phyloP scores from a whole-genome alignment of 1,284 basidiomycete species.

The Porogramme epimiltina region DNA sequence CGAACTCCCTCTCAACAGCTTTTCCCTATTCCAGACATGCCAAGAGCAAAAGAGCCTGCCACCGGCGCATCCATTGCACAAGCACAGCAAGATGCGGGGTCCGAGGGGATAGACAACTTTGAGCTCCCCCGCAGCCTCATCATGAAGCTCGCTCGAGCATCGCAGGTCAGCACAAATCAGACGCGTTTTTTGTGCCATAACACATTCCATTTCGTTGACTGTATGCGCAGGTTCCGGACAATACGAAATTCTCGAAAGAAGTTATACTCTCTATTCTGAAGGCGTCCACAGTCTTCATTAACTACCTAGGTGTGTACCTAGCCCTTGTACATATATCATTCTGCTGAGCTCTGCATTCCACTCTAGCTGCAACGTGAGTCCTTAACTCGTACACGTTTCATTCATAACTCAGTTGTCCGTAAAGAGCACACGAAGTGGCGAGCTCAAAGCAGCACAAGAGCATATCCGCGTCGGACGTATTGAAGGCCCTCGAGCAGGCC shows the following conservation, averaged over 20 bases:
- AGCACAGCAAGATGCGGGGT: conserved; percentile 72
- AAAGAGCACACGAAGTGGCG: conserved; percentile 87
- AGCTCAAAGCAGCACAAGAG: conserved; percentile 83
- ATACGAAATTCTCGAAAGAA: conserved; percentile 86
- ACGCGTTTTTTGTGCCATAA: no score
- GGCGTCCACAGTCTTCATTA: conserved; percentile 89
- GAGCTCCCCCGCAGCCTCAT: conserved; percentile 84
- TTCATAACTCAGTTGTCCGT: not conserved
- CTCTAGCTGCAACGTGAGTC: conserved; percentile 69
- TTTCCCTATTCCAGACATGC: conserved; percentile 2
- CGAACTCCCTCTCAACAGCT: not conserved
- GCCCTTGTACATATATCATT: not conserved
- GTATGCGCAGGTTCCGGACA: conserved; percentile 71
- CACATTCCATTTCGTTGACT: not conserved
- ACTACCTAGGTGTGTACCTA: conserved; percentile 74
- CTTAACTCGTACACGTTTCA: not conserved
- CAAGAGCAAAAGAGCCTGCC: conserved; percentile 16
- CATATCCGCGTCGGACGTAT: conserved; percentile 85
- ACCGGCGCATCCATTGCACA: conserved; percentile 56
- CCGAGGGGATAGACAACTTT: conserved; percentile 83
- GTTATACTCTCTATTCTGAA: conserved; percentile 81
- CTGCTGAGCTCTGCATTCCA: no score
- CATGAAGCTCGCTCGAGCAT: conserved; percentile 78
- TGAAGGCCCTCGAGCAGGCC: conserved; percentile 81
- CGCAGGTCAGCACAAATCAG: conserved; percentile 48